A percentile compares a stretch with the other conserved stretches of the same genome.
phyloP scores from a whole-genome alignment of 441 rosid species.

The Syzygium syzygioides region DNA sequence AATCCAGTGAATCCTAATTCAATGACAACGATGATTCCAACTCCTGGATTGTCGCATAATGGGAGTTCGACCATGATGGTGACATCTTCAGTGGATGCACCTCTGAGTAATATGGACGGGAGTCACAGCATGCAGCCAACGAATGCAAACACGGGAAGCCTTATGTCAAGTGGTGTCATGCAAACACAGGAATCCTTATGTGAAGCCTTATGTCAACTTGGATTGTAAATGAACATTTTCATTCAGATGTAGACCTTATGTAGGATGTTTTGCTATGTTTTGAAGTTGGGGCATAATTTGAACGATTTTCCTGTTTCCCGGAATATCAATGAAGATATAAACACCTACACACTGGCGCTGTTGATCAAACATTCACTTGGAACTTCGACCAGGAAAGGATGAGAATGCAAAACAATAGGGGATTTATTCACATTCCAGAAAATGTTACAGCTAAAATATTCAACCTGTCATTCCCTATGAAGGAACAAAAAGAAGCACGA shows the following conservation, averaged over 20 bases:
- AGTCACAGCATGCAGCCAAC: constrained; percentile 40
- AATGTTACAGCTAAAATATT: background rate
- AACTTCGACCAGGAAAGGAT: background rate
- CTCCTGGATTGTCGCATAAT: constrained; percentile 81
- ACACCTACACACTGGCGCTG: background rate
- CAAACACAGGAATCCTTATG: background rate
- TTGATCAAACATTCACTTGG: background rate
- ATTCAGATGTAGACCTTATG: background rate
- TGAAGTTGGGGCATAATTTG: background rate
- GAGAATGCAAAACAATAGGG: background rate
- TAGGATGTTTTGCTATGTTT: background rate
- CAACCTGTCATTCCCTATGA: background rate
- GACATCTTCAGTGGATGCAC: constrained; percentile 61
- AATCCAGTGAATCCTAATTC: constrained; percentile 63
- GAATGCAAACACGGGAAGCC: constrained; percentile 43
- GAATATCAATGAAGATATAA: background rate
- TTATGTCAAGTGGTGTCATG: constrained; percentile 36
- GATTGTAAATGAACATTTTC: background rate
- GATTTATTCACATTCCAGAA: background rate
- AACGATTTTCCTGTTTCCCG: background rate
- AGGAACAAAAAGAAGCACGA: background rate
- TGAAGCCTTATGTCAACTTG: background rate
- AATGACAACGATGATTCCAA: constrained; percentile 86
- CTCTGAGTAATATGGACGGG: constrained; percentile 48
- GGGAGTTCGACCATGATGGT: constrained; percentile 66